Base-by-base conservation (phyloP, 2,329 filamentous ascomycete genomes). In the Pestalotiopsis fici region DNA sequence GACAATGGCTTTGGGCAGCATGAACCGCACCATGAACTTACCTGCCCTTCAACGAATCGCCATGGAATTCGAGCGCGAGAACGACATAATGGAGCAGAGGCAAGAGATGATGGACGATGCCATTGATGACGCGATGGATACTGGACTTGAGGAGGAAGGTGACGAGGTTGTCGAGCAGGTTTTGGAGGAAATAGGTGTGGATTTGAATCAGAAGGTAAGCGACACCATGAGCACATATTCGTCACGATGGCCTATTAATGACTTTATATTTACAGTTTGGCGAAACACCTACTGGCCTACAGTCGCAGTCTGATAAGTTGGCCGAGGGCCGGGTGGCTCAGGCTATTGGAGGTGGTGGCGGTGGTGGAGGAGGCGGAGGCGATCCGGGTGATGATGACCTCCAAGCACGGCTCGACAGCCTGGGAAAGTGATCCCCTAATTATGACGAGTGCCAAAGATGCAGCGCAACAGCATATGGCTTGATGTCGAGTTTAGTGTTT, bases 31-130 rank as follows among this genome's bases (percentile, higher is more conserved):
- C 71, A 98, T 98, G 95, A 98, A 99, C 78, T 89, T 99, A 2
- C 96, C 96, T 0, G 94, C 94, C 21, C 85, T 99, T 39, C 95
- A 98, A 79, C 90, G 95, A 67, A 99, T 99, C 77, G 95, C 96
- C 23, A 97, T 98, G 95, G 96, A 99, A 77, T 99, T 99, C 75
- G 96, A 99, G 82, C 91, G 93, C 75, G 96, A 99, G 81, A 99
- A 98, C 81, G 96, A 98, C 76, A 95, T 99, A 68, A 99, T 99
- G 96, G 96, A 99, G 74, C 94, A 98, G 82, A 89, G 96, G 71
- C 95, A 98, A 79, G 96, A 98, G 81, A 98, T 99, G 93, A 98
- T 99, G 96, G 95, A 98, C 77, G 96, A 98, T 80, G 95, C 94
- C 23, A 96, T 99, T 68, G 96, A 99, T 78, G 96, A 99, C 78